Evolutionary conservation across 257 asterid genomes (phyloP).

Genomic region (Misopates orontium): DNA sequence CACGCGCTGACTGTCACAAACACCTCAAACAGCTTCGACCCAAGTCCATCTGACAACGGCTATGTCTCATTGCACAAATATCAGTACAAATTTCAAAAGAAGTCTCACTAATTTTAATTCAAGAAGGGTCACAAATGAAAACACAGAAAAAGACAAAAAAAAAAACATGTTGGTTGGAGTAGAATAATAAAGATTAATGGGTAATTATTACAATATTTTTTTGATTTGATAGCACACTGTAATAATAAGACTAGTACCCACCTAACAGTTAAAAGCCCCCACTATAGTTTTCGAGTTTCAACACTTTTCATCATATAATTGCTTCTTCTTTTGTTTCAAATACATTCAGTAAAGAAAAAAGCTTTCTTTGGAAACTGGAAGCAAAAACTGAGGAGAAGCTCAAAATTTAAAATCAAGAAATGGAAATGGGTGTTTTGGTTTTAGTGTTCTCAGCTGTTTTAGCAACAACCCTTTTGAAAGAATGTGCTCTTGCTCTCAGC

Average conservation of each 20-base stretch:
- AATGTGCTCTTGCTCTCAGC: constrained; percentile 56
- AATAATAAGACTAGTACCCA: constrained; percentile 39
- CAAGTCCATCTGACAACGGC: constrained; percentile 50
- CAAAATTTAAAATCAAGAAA: constrained; percentile 36
- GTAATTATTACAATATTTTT: constrained; percentile 48
- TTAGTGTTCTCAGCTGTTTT: constrained; percentile 46
- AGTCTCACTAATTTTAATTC: constrained; percentile 31
- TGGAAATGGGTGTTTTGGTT: constrained; percentile 47
- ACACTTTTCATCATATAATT: constrained; percentile 33
- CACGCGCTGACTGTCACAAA: constrained; percentile 33
- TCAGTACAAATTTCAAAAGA: constrained; percentile 36
- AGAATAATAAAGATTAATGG: not conserved
- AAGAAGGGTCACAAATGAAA: not conserved
- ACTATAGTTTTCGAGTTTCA: no score
- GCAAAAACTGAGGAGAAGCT: no score
- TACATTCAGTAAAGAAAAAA: constrained; percentile 14
- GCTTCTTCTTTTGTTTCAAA: constrained; percentile 33
- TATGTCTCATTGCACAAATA: constrained; percentile 45
- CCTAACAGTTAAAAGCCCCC: constrained; percentile 30
- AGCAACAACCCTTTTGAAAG: constrained; percentile 48
- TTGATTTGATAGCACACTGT: constrained; percentile 42
- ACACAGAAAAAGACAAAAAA: no score
- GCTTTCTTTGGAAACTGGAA: constrained; percentile 12
- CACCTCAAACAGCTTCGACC: not conserved
- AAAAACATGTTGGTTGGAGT: no score